phyloP scores from a whole-genome alignment of 306 rosid species.

The Vicia faba region DNA sequence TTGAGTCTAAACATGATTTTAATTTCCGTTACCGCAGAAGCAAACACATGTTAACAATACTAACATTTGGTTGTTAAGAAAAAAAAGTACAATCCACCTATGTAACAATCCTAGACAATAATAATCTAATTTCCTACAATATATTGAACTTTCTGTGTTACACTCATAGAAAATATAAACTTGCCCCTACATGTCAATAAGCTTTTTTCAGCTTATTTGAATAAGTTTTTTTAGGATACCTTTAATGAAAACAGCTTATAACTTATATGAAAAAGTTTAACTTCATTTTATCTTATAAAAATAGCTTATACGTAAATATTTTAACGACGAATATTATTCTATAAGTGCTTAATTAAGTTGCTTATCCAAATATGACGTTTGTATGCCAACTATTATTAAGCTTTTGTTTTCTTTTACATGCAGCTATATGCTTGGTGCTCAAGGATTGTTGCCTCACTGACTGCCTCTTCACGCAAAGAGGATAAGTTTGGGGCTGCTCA shows the following conservation, averaged over 20 bases:
- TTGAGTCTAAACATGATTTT: too few relatives aligned
- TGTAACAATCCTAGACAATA: neutral
- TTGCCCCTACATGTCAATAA: neutral
- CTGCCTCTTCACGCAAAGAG: conserved; percentile 71
- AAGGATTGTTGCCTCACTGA: conserved; percentile 66
- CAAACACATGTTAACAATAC: too few relatives aligned
- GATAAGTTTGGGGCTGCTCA: conserved; percentile 88
- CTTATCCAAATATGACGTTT: too few relatives aligned
- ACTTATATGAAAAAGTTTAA: neutral
- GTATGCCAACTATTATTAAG: too few relatives aligned
- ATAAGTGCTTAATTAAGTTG: too few relatives aligned
- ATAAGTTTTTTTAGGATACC: neutral
- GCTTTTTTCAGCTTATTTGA: neutral
- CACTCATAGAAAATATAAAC: too few relatives aligned
- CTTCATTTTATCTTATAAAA: neutral
- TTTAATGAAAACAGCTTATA: neutral
- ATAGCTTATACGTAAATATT: too few relatives aligned
- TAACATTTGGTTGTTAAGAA: too few relatives aligned
- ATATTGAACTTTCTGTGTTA: neutral
- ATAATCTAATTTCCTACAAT: neutral
- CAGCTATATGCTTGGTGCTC: conserved; percentile 91
- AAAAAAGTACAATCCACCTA: neutral
- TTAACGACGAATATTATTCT: too few relatives aligned
- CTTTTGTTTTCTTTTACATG: conserved; percentile 32
- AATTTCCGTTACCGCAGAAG: too few relatives aligned